Conservation (phyloP, 2,329 filamentous ascomycete species). For the Exophiala sideris region DNA sequence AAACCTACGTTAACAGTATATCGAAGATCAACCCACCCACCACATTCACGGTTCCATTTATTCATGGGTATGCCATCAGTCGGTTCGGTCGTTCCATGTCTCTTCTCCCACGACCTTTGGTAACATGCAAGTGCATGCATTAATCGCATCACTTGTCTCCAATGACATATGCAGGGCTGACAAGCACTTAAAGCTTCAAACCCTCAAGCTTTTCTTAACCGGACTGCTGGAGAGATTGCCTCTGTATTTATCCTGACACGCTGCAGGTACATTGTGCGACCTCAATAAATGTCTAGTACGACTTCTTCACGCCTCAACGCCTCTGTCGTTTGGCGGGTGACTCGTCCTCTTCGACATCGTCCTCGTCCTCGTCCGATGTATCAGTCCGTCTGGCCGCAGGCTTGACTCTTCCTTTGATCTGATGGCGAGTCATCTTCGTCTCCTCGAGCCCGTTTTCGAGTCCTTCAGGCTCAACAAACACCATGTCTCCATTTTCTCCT, state of each 20-base stretch:
- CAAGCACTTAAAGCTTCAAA: constrained; percentile 4
- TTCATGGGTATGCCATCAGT: too few relatives aligned
- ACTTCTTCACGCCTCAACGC: constrained; percentile 8
- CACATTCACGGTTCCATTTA: too few relatives aligned
- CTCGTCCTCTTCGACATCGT: constrained; percentile 12
- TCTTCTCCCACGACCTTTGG: too few relatives aligned
- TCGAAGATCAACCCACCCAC: too few relatives aligned
- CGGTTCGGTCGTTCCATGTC: neutral
- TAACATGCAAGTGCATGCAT: neutral
- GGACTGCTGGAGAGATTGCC: neutral
- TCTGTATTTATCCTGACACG: neutral
- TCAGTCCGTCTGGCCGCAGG: constrained; percentile 1
- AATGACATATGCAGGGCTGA: neutral
- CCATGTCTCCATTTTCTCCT: constrained; percentile 57
- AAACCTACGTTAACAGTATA: too few relatives aligned
- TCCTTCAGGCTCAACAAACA: constrained; percentile 51
- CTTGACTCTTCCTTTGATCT: constrained; percentile 26
- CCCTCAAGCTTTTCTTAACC: constrained; percentile 8
- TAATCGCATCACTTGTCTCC: neutral
- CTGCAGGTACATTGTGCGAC: neutral
- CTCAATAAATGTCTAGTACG: neutral
- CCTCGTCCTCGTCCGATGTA: constrained; percentile 13
- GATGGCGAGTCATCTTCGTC: constrained; percentile 19
- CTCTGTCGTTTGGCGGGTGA: constrained; percentile 18
- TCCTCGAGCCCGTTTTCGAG: constrained; percentile 19